phyloP scores from a whole-genome alignment of 345 rosid species.

The Raphanus sativus region DNA sequence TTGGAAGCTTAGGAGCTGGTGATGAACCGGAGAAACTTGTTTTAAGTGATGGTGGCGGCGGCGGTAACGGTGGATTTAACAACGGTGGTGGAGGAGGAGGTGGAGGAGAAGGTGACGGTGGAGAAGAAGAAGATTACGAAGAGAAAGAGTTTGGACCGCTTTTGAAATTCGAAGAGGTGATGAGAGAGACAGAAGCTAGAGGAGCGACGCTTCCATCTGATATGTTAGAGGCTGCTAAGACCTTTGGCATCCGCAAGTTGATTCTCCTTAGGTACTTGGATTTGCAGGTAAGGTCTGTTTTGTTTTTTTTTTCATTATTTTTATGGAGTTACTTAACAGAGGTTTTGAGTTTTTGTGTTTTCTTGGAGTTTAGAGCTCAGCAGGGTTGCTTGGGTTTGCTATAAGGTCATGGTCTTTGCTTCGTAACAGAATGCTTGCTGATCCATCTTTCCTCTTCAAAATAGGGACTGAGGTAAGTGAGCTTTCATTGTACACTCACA shows the following conservation, averaged over 20 bases:
- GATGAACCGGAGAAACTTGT: conserved; percentile 30
- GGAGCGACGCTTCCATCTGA: conserved; percentile 75
- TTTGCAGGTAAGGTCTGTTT: conserved; percentile 58
- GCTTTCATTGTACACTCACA: not conserved
- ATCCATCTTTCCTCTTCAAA: conserved; percentile 94
- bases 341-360: not conserved
- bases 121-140: conserved; percentile 48
- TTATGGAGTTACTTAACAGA: not conserved
- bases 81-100: conserved; percentile 46
- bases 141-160: conserved; percentile 79
- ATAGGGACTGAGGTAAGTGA: conserved; percentile 74
- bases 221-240: conserved; percentile 83
- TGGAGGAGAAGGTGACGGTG: conserved; percentile 38
- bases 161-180: conserved; percentile 72
- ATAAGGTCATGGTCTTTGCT: conserved; percentile 73
- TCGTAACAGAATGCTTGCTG: conserved; percentile 88
- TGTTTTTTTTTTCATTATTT: not conserved
- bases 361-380: conserved; percentile 52
- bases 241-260: conserved; percentile 61
- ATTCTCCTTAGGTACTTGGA: conserved; percentile 72
- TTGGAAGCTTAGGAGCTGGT: conserved; percentile 29
- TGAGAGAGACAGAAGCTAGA: conserved; percentile 65
- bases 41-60: conserved; percentile 31
- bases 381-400: conserved; percentile 63
- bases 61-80: conserved; percentile 45